phyloP scores from a whole-genome alignment of 495 filamentous ascomycete genomes.

The Aspergillus avenaceus region DNA sequence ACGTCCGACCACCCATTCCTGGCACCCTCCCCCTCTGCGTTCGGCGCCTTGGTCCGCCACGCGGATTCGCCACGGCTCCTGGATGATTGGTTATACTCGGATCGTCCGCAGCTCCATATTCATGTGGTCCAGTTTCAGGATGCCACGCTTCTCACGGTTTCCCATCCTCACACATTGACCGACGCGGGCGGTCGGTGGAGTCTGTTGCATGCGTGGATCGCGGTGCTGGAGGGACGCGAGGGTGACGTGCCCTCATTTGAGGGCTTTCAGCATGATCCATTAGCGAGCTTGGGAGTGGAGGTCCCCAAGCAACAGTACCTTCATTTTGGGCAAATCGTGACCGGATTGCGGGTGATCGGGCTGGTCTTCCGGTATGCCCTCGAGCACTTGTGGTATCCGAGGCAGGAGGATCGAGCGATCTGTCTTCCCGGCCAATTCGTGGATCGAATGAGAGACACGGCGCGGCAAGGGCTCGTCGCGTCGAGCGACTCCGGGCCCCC shows the following conservation, averaged over 20 bases:
- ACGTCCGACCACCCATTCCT: constrained; percentile 12
- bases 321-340: constrained; percentile 11
- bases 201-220: constrained; percentile 19
- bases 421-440: constrained; percentile 17
- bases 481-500: not conserved
- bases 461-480: constrained; percentile 10
- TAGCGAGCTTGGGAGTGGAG: not conserved
- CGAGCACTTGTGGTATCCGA: constrained; percentile 27
- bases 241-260: constrained; percentile 10
- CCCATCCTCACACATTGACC: constrained; percentile 41
- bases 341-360: constrained; percentile 23
- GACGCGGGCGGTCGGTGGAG: constrained; percentile 37
- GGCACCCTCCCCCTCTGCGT: constrained; percentile 17
- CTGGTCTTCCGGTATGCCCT: constrained; percentile 27
- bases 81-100: constrained; percentile 39
- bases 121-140: constrained; percentile 44
- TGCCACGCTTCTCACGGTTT: constrained; percentile 41
- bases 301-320: constrained; percentile 10
- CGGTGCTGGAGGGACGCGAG: constrained; percentile 15
- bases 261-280: constrained; percentile 6
- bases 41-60: constrained; percentile 19
- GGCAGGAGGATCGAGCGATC: constrained; percentile 20
- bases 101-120: constrained; percentile 45
- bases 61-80: constrained; percentile 18
- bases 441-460: constrained; percentile 10